Base-by-base conservation (phyloP, 2,329 filamentous ascomycete genomes). In the Talaromyces sp. region DNA sequence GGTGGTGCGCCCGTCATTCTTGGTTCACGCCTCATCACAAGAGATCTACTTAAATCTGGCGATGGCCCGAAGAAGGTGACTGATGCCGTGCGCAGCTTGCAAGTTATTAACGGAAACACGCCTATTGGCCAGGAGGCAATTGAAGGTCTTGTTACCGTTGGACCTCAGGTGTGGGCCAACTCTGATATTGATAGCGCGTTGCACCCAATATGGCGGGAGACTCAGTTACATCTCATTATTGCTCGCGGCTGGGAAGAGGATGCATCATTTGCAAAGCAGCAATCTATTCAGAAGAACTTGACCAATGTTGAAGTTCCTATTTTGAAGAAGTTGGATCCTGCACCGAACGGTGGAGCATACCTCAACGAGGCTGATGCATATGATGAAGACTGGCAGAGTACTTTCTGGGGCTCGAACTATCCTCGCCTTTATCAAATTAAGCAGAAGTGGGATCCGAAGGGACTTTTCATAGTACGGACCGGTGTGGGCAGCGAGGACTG, bases 321-420 rank as follows among this genome's bases (percentile, higher is more conserved):
- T 14, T 49, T 60, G 22, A 52, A 39, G 30, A 43, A 0, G 7
- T 53, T 44, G 47, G 52, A 30, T 9, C 45, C 22, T 32, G 43
- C 27, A 17, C 33, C 45, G 4, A 40, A 39, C 2, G 58, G 52
- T 51, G 70, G 70, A 13, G 57, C 65, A 1, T 74, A 73, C 30
- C 59, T 64, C 3, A 73, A 73, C 36, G 71, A 74, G 51, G 70
- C 72, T 4, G 66, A 75, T 51, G 65, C 69, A 16, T 64, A 63
- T 14, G 70, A 75, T 13, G 13, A 52, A 2, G 52, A 70, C 36
- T 76, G 69, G 65, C 68, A 75, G 52, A 36, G 69, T 17, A 55
- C 65, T 6, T 76, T 74, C 59, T 65, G 55, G 54, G 63, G 56
- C 54, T 51, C 35, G 46, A 65, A 62, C 22, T 65, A 65, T 44